A percentile compares a stretch with the other conserved stretches of the same genome.
These are phyloP conservation scores for Blechomonas ayalai DNA, from an alignment of 208 protist species.

Conservation along the genomic window DNA sequence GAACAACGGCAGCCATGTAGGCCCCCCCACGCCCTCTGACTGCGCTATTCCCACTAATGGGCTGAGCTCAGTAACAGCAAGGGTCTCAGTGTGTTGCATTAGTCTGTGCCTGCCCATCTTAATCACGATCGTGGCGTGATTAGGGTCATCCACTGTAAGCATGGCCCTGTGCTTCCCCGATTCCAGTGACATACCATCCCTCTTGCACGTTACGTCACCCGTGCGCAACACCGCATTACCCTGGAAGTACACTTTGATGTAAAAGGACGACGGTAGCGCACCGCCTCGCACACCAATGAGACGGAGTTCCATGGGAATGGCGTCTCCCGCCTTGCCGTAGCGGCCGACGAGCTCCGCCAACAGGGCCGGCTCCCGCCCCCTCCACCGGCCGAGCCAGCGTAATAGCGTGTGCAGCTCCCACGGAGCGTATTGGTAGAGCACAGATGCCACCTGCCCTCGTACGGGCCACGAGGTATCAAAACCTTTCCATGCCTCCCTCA, in stretches of 20 bases:
- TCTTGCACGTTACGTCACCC: not conserved
- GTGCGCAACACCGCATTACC: slow-evolving; percentile 10
- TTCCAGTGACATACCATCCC: not conserved
- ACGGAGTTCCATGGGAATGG: slow-evolving; percentile 7
- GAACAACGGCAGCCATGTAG: too few relatives aligned
- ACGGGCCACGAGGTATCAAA: too few relatives aligned
- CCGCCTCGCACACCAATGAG: slow-evolving; percentile 14
- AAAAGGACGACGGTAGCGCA: not conserved
- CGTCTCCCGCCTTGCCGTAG: slow-evolving; percentile 7
- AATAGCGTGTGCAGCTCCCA: slow-evolving; percentile 22
- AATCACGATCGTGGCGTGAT: slow-evolving; percentile 8
- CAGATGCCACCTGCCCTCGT: too few relatives aligned
- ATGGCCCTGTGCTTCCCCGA: not conserved
- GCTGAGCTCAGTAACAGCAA: too few relatives aligned
- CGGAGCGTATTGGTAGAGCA: slow-evolving; percentile 21
- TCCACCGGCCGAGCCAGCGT: slow-evolving; percentile 16
- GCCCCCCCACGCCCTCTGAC: too few relatives aligned
- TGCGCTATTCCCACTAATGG: too few relatives aligned
- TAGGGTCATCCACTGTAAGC: slow-evolving; percentile 10
- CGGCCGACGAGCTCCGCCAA: not conserved
- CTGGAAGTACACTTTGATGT: slow-evolving; percentile 24
- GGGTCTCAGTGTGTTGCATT: slow-evolving; percentile 5
- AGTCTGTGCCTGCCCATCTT: slow-evolving; percentile 13
- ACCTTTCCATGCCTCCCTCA: too few relatives aligned
- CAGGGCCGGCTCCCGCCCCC: slow-evolving; percentile 4